These are phyloP conservation scores for Colletotrichum nymphaeae DNA, from an alignment of 2,329 filamentous ascomycete species.

Conservation along the genomic window DNA sequence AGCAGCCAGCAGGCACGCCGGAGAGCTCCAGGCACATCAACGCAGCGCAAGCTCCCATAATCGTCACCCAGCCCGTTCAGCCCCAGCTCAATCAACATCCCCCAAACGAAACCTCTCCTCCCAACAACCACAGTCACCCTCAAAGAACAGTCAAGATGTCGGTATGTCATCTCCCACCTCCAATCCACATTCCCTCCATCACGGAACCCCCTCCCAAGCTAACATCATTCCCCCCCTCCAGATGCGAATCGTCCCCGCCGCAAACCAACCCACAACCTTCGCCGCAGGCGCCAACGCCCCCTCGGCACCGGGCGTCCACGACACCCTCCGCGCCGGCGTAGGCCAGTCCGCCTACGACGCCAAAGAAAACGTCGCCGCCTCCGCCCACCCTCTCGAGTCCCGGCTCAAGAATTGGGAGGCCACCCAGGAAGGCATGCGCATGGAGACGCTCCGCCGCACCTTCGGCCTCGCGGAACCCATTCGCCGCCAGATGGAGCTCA, in stretches of 20 bases:
- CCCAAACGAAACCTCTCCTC: neutral
- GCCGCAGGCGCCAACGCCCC: slow-evolving; percentile 80
- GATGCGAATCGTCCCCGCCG: slow-evolving; percentile 86
- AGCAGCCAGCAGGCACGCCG: neutral
- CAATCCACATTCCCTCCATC: neutral
- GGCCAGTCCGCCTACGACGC: slow-evolving; percentile 68
- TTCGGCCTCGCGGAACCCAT: slow-evolving; percentile 96
- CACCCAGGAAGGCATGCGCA: slow-evolving; percentile 88
- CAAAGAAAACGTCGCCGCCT: slow-evolving; percentile 52
- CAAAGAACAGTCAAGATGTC: slow-evolving; percentile 55
- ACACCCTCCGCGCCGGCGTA: slow-evolving; percentile 89
- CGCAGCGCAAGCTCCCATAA: slow-evolving; percentile 34
- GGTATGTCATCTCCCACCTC: slow-evolving; percentile 46
- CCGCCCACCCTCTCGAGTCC: slow-evolving; percentile 87
- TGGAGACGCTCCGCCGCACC: slow-evolving; percentile 86
- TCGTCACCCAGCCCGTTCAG: slow-evolving; percentile 7
- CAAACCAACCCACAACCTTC: slow-evolving; percentile 73
- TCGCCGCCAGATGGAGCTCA: slow-evolving; percentile 92
- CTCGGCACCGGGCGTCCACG: slow-evolving; percentile 92
- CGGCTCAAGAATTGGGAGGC: slow-evolving; percentile 91
- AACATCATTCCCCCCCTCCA: slow-evolving; percentile 13
- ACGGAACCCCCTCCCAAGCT: slow-evolving; percentile 19
- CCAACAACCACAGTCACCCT: neutral
- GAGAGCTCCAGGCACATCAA: slow-evolving; percentile 37
- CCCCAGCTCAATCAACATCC: slow-evolving; percentile 4